These are phyloP conservation scores for Tetrahymena thermophila DNA, from an alignment of 73 alveolate genomes.

Conservation along the genomic window DNA sequence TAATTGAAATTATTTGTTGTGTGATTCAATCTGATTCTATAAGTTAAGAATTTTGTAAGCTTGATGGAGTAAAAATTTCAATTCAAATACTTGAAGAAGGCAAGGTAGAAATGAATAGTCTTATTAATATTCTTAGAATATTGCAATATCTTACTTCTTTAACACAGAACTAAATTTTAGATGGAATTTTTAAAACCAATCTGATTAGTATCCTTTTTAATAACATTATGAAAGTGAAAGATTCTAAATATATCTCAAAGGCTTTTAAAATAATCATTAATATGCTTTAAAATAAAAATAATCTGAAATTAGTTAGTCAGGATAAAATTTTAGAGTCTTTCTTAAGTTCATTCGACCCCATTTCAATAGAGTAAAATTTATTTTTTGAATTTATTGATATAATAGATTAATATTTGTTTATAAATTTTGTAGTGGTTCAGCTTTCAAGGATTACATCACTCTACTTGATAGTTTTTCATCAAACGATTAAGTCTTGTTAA, in stretches of 20 bases:
- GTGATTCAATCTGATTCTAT: background rate
- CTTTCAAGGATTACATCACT: background rate
- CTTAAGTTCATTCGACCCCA: background rate
- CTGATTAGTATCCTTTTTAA: background rate
- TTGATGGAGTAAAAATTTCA: background rate
- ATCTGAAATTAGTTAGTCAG: background rate
- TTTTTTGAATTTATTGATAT: background rate
- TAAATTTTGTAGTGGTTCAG: background rate
- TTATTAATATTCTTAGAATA: background rate
- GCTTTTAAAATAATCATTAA: background rate
- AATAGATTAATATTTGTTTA: background rate
- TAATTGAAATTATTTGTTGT: background rate
- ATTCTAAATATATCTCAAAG: background rate
- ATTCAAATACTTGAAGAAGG: background rate
- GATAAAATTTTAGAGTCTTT: background rate
- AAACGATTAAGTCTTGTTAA: background rate
- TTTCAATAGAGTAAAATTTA: background rate
- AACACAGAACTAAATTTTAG: background rate
- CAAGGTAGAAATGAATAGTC: background rate
- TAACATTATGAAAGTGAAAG: background rate
- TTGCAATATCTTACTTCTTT: background rate
- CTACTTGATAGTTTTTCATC: background rate
- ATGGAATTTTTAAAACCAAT: background rate
- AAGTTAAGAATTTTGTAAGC: background rate
- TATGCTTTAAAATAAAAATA: background rate